Evolutionary conservation across 345 rosid species (phyloP), one percentile per base, ranked within the genome.

Genomic region (Jatropha curcas): DNA sequence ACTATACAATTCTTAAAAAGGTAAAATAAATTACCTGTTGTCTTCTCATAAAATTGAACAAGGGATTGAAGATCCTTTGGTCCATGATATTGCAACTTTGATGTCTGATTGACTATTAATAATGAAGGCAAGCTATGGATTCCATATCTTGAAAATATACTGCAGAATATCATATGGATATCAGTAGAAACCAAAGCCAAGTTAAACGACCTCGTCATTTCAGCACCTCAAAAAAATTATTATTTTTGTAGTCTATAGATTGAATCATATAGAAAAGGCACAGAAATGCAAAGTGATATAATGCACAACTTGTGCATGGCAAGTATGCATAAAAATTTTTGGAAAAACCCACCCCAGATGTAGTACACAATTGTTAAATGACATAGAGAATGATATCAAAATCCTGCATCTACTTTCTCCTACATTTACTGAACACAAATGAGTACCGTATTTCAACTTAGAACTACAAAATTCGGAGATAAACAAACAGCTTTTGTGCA

Each of bases 81-180:
- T 67, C 96, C 98, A 52, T 14, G 82, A 77, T 89, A 90, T 25
- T 59, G 88, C 46, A 74, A 80, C 70, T 62, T 88, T 43, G 84
- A 81, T 60, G 90, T 89, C 79, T 85, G 89, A 76, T 89, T 89
- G 66, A 89, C 80, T 77, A 92, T 71, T 33, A 94, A 60, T 71
- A 94, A 77, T 65, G 94, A 81, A 22, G 98, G 98, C 78, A 94
- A 74, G 80, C 96, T 88, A 78, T 83, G 98, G 72, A 94, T 86
- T 75, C 97, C 98, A 74, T 87, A 89, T 78, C 85, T 86, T 14
- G 96, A 95, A 79, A 87, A 92, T 52, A 92, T 66, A 77, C 98
- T 92, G 89, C 79, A 74, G 75, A 61, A 56, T 11, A 70, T 30
- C 74, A 55, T 59, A 55, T 71, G 34, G 13, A 50, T 24, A 71